Conservation (phyloP, 177 flowering plant genomes). For the Vitis hybrid region DNA sequence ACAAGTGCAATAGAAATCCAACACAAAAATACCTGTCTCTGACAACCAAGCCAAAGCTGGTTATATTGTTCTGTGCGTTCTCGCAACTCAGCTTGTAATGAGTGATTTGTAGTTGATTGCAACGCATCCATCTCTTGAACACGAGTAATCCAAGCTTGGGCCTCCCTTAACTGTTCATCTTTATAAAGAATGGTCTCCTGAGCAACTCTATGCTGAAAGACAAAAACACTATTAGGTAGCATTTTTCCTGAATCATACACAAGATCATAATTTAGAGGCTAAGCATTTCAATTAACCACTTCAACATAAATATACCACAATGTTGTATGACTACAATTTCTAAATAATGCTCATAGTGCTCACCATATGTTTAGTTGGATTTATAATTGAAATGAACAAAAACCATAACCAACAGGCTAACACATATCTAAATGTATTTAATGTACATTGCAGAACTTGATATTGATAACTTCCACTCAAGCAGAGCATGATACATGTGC, state of each 20-base stretch:
- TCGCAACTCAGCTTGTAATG: constrained; percentile 78
- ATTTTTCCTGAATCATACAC: not conserved
- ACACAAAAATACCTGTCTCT: constrained; percentile 72
- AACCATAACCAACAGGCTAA: too few species aligned
- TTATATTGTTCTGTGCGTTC: constrained; percentile 88
- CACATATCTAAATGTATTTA: too few species aligned
- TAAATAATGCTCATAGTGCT: too few species aligned
- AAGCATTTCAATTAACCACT: not conserved
- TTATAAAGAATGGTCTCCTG: constrained; percentile 75
- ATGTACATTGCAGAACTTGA: too few species aligned
- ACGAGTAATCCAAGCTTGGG: constrained; percentile 84
- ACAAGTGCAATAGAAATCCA: not conserved
- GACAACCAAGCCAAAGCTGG: constrained; percentile 87
- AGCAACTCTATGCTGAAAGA: constrained; percentile 79
- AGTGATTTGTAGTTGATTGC: constrained; percentile 65
- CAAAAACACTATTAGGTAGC: not conserved
- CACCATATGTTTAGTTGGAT: too few species aligned
- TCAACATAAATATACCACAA: not conserved
- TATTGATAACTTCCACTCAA: too few species aligned
- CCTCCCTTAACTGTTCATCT: constrained; percentile 89
- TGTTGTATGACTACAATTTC: too few species aligned
- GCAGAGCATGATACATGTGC: not conserved
- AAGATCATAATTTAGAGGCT: too few species aligned
- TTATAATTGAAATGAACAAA: too few species aligned
- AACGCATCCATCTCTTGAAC: constrained; percentile 85